A percentile compares a stretch with the other conserved stretches of the same genome.
Conservation (phyloP, 2,329 filamentous ascomycete genomes). For the Eurotiales sp. region DNA sequence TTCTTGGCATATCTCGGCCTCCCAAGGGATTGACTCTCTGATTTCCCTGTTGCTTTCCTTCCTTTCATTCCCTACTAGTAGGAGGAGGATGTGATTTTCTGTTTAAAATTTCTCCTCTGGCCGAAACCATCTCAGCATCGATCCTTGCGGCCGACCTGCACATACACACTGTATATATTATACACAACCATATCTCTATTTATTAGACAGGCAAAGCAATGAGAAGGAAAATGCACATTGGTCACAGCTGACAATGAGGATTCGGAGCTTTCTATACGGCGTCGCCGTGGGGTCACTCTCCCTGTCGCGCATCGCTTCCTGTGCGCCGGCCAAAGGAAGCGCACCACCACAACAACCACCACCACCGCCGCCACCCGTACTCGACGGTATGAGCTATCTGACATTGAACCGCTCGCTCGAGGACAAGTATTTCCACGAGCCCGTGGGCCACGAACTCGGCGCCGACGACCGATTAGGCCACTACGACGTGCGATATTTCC, state of each 20-base stretch:
- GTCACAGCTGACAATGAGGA: background rate
- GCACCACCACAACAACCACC: too few species aligned
- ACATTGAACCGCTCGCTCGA: slow-evolving; percentile 21
- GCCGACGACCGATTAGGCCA: slow-evolving; percentile 60
- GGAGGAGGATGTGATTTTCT: background rate
- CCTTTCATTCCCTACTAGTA: background rate
- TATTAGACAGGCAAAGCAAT: slow-evolving; percentile 1
- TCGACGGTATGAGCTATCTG: slow-evolving; percentile 9
- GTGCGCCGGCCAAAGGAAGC: background rate
- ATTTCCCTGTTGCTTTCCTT: background rate
- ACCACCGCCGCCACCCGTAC: slow-evolving; percentile 7
- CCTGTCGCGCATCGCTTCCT: slow-evolving; percentile 7
- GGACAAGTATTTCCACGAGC: slow-evolving; percentile 64
- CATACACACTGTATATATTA: background rate
- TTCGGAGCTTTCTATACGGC: slow-evolving; percentile 1
- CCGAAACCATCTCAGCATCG: too few species aligned
- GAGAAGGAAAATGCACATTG: background rate
- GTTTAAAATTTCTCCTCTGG: too few species aligned
- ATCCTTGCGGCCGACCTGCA: too few species aligned
- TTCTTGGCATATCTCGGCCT: background rate
- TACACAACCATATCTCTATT: too few species aligned
- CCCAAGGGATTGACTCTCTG: background rate
- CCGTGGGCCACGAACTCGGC: slow-evolving; percentile 39
- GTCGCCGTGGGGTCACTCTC: background rate
- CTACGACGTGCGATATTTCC: slow-evolving; percentile 71